phyloP scores from a whole-genome alignment of 2,329 filamentous ascomycete genomes.

The Teratosphaeriaceae sp. region DNA sequence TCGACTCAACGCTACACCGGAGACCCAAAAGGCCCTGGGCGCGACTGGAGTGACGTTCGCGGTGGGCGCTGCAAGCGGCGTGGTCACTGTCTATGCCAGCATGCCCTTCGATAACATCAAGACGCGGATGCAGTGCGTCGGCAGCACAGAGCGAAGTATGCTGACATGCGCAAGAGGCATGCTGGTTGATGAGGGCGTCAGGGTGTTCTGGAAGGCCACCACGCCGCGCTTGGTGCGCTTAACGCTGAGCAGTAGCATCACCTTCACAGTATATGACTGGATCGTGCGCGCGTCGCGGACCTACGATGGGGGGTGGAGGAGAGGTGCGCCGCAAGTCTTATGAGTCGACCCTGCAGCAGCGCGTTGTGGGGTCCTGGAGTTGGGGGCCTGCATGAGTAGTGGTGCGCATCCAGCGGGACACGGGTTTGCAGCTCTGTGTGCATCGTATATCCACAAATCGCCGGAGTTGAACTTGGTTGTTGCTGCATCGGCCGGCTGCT shows the following conservation, averaged over 20 bases:
- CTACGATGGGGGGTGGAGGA: neutral
- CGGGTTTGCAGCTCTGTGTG: too few relatives aligned
- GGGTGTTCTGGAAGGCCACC: neutral
- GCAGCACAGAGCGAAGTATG: neutral
- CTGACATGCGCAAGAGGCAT: neutral
- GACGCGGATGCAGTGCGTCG: neutral
- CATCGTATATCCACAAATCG: too few relatives aligned
- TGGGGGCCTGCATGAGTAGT: too few relatives aligned
- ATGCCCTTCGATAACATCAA: slow-evolving; percentile 1
- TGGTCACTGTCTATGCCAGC: neutral
- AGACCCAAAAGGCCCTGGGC: neutral
- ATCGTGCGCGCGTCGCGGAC: neutral
- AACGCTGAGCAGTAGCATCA: neutral
- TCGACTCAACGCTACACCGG: neutral
- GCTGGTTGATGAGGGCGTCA: neutral
- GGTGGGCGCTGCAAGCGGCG: neutral
- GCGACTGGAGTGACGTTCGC: neutral
- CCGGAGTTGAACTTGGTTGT: too few relatives aligned
- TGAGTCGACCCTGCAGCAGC: too few relatives aligned
- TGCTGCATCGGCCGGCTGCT: too few relatives aligned
- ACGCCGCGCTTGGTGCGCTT: neutral
- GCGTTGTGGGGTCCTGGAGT: too few relatives aligned
- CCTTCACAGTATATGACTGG: slow-evolving; percentile 1
- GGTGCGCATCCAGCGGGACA: too few relatives aligned
- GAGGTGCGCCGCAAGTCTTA: neutral